Percentiles rank a stretch among this genome's conserved stretches.
Evolutionary conservation across 2,329 filamentous ascomycete genomes (phyloP).

Genomic region (Stromatinia cepivora): DNA sequence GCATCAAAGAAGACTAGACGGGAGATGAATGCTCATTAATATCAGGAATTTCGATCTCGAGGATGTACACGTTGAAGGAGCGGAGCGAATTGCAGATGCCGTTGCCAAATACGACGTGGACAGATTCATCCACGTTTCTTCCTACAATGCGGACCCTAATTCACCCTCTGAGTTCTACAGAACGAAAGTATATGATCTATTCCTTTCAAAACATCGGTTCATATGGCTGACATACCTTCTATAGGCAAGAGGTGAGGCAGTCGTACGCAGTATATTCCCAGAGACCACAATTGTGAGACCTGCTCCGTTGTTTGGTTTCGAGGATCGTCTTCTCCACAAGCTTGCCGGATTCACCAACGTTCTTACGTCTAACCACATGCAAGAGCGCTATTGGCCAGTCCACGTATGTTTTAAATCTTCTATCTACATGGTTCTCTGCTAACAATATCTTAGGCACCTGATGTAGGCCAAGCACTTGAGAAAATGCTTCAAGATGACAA

Average conservation of each 20-base stretch:
- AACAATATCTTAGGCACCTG: constrained; percentile 63
- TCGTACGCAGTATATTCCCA: constrained; percentile 86
- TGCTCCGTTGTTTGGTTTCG: constrained; percentile 90
- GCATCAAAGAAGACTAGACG: constrained; percentile 34
- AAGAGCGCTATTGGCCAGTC: constrained; percentile 86
- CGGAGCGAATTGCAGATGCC: constrained; percentile 88
- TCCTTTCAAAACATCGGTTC: not conserved
- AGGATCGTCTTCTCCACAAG: constrained; percentile 86
- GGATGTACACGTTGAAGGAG: constrained; percentile 91
- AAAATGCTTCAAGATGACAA: constrained; percentile 87
- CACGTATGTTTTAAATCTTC: constrained; percentile 57
- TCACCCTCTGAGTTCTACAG: constrained; percentile 87
- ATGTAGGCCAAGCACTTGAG: constrained; percentile 87
- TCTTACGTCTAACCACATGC: constrained; percentile 90
- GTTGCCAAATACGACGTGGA: constrained; percentile 98
- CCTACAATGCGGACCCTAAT: constrained; percentile 80
- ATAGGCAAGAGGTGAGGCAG: constrained; percentile 74
- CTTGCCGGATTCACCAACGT: constrained; percentile 79
- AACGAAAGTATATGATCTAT: constrained; percentile 62
- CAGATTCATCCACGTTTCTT: constrained; percentile 94
- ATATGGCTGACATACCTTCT: not conserved
- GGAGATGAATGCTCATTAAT: constrained; percentile 39
- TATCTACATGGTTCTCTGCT: constrained; percentile 19
- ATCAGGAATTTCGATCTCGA: constrained; percentile 85
- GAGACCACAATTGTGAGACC: constrained; percentile 97